Conservation (phyloP, 140 eudicot genomes). For the Senecio squalidus region DNA sequence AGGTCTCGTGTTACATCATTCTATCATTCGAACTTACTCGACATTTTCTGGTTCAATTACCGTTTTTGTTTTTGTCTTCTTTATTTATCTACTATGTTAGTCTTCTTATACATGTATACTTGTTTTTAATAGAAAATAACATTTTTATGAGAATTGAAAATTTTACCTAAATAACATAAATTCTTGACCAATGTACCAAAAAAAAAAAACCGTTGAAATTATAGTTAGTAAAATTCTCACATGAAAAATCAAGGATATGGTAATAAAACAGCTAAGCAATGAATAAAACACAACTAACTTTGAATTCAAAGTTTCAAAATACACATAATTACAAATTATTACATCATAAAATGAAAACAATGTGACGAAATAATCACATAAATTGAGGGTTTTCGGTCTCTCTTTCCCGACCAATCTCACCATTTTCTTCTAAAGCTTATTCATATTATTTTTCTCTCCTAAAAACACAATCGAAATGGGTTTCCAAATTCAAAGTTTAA, state of each 20-base stretch:
- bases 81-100: too few relatives aligned
- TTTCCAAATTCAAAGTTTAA: background rate
- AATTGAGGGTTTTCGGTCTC: constrained; percentile 10
- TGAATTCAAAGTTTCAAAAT: constrained; percentile 4
- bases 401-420: constrained; percentile 3
- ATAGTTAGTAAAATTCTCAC: constrained; percentile 3
- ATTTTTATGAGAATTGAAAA: too few relatives aligned
- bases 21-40: too few relatives aligned
- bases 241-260: constrained; percentile 23
- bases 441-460: background rate
- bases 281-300: background rate
- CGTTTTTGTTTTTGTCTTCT: too few relatives aligned
- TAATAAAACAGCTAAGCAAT: constrained; percentile 15
- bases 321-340: constrained; percentile 12
- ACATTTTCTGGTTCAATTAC: too few relatives aligned
- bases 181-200: background rate
- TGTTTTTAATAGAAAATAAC: too few relatives aligned
- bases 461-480: constrained; percentile 4
- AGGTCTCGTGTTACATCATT: too few relatives aligned
- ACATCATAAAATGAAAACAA: constrained; percentile 16
- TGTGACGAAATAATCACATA: constrained; percentile 21
- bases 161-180: too few relatives aligned
- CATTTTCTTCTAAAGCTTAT: constrained; percentile 7
- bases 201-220: constrained; percentile 6
- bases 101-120: too few relatives aligned